phyloP scores from a whole-genome alignment of 176 grass and related monocot species.

The Lolium perenne region DNA sequence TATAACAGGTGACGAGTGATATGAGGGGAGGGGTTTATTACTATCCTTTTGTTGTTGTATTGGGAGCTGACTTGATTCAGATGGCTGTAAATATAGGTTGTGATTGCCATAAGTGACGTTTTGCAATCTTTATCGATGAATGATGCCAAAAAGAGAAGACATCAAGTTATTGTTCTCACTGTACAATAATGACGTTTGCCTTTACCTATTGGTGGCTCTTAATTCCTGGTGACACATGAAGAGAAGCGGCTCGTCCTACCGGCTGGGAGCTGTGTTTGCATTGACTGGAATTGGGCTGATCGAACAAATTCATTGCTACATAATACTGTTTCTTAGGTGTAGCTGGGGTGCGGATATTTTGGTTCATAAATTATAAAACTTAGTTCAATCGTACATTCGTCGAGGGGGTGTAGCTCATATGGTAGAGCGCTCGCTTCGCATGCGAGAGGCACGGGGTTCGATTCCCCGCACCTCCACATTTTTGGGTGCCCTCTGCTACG shows the following conservation, averaged over 20 bases:
- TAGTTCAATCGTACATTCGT: no score
- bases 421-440: slow-evolving; percentile 99
- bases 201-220: neutral
- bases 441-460: slow-evolving; percentile 99
- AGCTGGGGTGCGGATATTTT: no score
- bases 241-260: neutral
- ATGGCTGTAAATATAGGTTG: slow-evolving; percentile 14
- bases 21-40: neutral
- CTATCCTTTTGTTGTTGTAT: slow-evolving; percentile 15
- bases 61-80: neutral
- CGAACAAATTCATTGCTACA: no score
- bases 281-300: neutral
- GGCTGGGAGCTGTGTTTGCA: neutral
- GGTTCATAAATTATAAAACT: no score
- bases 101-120: neutral
- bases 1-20: neutral
- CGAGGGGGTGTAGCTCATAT: slow-evolving; percentile 98
- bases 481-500: no score
- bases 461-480: slow-evolving; percentile 94
- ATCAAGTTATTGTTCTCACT: neutral
- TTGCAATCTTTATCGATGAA: slow-evolving; percentile 15
- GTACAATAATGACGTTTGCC: neutral
- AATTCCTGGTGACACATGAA: neutral
- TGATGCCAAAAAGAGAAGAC: neutral
- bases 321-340: no score